phyloP scores from a whole-genome alignment of 2,329 filamentous ascomycete species.

The Magnaporthiopsis poae region DNA sequence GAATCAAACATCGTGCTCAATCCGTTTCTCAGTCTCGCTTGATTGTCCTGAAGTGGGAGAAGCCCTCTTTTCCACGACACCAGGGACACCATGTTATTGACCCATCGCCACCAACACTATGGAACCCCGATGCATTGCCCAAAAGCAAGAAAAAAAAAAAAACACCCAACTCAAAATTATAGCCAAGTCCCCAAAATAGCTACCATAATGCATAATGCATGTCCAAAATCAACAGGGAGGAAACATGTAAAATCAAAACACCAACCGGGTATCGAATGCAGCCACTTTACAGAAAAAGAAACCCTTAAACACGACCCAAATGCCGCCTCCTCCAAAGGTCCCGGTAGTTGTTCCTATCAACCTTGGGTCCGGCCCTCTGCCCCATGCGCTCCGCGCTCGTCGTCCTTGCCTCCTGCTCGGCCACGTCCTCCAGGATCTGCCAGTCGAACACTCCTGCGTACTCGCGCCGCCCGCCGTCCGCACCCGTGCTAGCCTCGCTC shows the following conservation, averaged over 20 bases:
- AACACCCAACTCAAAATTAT: too few relatives aligned
- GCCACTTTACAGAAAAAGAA: background rate
- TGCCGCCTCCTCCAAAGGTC: conserved; percentile 5
- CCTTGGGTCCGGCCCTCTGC: background rate
- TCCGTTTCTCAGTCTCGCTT: background rate
- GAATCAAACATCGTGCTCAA: background rate
- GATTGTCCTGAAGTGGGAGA: too few relatives aligned
- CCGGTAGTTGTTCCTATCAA: background rate
- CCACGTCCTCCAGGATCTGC: conserved; percentile 24
- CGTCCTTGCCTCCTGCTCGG: conserved; percentile 16
- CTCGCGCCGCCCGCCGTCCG: conserved; percentile 17
- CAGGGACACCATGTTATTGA: background rate
- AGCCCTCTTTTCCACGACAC: too few relatives aligned
- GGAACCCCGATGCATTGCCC: too few relatives aligned
- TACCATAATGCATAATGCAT: background rate
- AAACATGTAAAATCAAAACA: background rate
- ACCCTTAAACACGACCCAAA: background rate
- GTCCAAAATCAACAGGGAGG: background rate
- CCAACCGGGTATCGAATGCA: background rate
- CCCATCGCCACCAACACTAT: background rate
- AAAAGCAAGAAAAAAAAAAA: too few relatives aligned
- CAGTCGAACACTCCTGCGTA: conserved; percentile 28
- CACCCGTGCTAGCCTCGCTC: background rate
- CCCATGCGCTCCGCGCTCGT: background rate
- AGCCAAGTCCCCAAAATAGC: background rate